Base-by-base conservation (phyloP, 2,329 filamentous ascomycete genomes). In the Monilinia fructigena region DNA sequence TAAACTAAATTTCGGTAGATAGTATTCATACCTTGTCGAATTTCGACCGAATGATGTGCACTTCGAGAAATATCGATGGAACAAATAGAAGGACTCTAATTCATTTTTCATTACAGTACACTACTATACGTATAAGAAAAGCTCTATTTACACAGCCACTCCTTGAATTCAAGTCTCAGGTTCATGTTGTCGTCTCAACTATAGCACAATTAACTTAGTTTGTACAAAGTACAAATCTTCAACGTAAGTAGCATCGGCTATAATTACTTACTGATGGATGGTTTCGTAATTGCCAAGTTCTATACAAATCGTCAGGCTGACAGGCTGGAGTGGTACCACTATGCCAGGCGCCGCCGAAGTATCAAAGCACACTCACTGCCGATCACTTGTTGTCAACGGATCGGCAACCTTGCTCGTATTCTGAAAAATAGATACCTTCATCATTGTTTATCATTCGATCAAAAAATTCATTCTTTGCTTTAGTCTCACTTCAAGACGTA, bases 41-140 rank as follows among this genome's bases (percentile, higher is more conserved):
- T 12, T 47, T 47, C 7, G 26, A 58, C 14, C 40, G 23, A 55
- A 47, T 48, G 8, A 28, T 16, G 26, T 58, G 40, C 26, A 35
- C 42, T 59, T 35, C 56, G 16, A 59, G 56, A 59, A 59, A 35
- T 59, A 35, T 35, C 26, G 6, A 47, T 35, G 56, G 42, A 59
- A 47, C 20, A 48, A 59, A 47, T 16, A 11, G 26, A 47, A n/a
- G 20, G 35, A 16, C 11, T 16, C 26, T 14, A 47, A 31, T 20
- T 3, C 5, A 35, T 35, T 35, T 35, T 35, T 7, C 5, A 35
- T 35, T 35, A 16, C 11, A 12, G 28, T 1, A n/a, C 7, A 7
- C 5, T 7, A 35, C 31, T 35, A 8, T 35, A 35, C 31, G 31
- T 35, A 35, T 35, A 5, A 7, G 31, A 35, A 35, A 48, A 35